Evolutionary conservation across 208 protist genomes (phyloP), one percentile per base, ranked within the genome.

Genomic region (Trypanosoma caninum): DNA sequence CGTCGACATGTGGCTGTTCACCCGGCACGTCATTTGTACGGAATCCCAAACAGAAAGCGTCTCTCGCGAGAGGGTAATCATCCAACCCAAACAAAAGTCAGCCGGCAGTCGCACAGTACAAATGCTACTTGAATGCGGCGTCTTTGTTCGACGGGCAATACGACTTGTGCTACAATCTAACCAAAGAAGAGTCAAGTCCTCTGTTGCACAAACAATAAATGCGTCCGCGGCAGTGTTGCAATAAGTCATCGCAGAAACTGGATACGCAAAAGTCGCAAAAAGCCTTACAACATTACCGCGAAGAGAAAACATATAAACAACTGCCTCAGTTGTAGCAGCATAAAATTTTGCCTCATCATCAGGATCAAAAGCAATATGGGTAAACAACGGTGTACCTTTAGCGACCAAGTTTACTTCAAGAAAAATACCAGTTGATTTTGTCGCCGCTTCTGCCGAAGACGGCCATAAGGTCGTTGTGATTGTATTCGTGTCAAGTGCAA

Each of bases 21-120:
- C 27, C n/a, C 34, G 34, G 41, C 61, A 69, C 42, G n/a, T 23
- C 45, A 69, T 61, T 37, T 44, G 42, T 28, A 30, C 34, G 20
- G 22, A 37, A 40, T 74, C 69, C 69, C 69, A 74, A 10, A 74
- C 6, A 11, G 54, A 53, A 11, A 74, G 13, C 22, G 46, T 28
- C 4, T 74, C 54, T 38, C 35, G 25, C 3, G 60, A 69, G n/a
- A 69, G n/a, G 37, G 69, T 69, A 9, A 35, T 27, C 13, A 59
- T 2, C 27, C 20, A 70, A 22, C 18, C 2, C 31, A 27, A 33
- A 2, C 42, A 18, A 42, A 44, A 14, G 7, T 11, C n/a, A 28
- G 25, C 14, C 0, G 57, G 31, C n/a, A 34, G 14, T 31, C 20
- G 20, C 13, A 66, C 54, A 13, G 37, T 55, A 35, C 60, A 40